Evolutionary conservation across 2,329 filamentous ascomycete species (phyloP), one percentile per base, ranked within the genome.

Genomic region (Colletotrichum zoysiae): DNA sequence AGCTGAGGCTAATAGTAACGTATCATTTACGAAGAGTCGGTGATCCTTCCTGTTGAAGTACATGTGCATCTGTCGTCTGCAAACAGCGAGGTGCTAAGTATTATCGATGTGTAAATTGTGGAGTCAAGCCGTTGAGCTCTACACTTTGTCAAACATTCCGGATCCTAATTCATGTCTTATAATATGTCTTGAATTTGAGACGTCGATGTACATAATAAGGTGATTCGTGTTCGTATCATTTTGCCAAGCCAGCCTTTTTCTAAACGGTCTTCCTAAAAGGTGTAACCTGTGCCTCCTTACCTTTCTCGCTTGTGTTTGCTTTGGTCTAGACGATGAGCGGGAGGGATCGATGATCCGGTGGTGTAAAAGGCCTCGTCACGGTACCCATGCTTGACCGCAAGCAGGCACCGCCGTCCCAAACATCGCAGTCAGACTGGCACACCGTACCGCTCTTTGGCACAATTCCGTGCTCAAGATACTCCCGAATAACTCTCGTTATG

Each of bases 381-480:
- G 60, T 58, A 12, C 69, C 59, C 53, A 38, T 48, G 12, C 53
- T 56, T 16, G 65, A 68, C 18, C 59, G 60, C 38, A 55, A 4
- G 42, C 65, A 71, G 2, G n/a, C 38, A 30, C 69, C 59, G 16
- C 53, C 46, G 40, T 59, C 62, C 75, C 75, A 76, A 6, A 73
- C 74, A 23, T 67, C 63, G 26, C 75, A 76, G 14, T 75, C 75
- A 11, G 75, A 65, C 69, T 76, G 55, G 53, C 77, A 79, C 8
- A 65, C 65, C 2, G 66, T 70, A 40, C 76, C 77, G 8, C 75
- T 75, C 20, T 67, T 3, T 5, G 79, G 80, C 2, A 81, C 76
- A 20, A 53, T 50, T 16, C 79, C 80, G 12, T 75, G 75, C 23
- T 79, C 79, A 5, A 81, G 74, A 42, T 81, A 81, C 3, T 75